Conservation (phyloP, 2,329 filamentous ascomycete species). For the Sporothrix phasma region DNA sequence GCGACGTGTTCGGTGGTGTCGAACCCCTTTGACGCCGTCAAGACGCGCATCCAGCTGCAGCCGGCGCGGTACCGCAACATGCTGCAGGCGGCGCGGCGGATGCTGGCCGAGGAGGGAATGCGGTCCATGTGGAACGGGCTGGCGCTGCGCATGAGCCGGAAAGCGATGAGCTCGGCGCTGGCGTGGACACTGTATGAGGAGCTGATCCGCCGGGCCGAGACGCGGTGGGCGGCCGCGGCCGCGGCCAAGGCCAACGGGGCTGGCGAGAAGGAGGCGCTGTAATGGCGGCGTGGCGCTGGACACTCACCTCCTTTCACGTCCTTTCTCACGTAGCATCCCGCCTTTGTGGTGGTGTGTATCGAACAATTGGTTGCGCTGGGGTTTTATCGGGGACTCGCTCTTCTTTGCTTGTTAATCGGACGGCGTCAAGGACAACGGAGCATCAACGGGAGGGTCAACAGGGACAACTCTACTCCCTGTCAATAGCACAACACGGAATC, state of each 20-base stretch:
- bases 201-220: conserved; percentile 61
- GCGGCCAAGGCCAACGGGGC: neutral
- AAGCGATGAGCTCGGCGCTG: conserved; percentile 86
- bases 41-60: conserved; percentile 87
- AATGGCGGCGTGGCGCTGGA: neutral
- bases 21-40: conserved; percentile 94
- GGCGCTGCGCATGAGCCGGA: conserved; percentile 76
- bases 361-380: neutral
- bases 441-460: neutral
- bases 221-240: conserved; percentile 22
- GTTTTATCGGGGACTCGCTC: neutral
- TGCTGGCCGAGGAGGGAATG: conserved; percentile 73
- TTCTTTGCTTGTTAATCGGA: neutral
- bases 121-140: conserved; percentile 78
- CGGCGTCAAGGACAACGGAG: neutral
- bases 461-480: conserved; percentile 2
- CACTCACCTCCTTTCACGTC: neutral
- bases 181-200: conserved; percentile 98
- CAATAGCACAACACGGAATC: neutral
- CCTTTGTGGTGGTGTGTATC: neutral
- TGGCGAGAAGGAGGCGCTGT: neutral
- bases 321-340: neutral
- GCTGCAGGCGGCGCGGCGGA: conserved; percentile 62
- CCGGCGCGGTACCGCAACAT: conserved; percentile 76
- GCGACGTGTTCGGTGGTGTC: conserved; percentile 77